Base-by-base conservation (phyloP, 23 red algal genomes). In the Agarophyton chilense region DNA sequence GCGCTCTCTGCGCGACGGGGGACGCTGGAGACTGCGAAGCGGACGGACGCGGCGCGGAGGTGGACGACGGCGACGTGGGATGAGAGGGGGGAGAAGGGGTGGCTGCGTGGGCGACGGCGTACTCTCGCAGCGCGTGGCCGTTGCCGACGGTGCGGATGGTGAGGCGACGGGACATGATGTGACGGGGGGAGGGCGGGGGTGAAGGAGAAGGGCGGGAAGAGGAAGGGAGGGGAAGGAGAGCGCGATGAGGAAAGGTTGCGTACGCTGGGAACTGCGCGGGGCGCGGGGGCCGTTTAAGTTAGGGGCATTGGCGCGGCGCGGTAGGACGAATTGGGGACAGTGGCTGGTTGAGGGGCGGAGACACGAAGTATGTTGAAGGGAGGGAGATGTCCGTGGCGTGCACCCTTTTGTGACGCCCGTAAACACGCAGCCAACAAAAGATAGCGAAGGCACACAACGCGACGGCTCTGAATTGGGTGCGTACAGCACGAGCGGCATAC, bases 81-180 rank as follows among this genome's bases (percentile, higher is more conserved):
- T n/a, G n/a, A n/a, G n/a, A n/a, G 12, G 53, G 4, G 79, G 55
- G 17, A 28, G 79, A 31, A 8, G 56, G 7, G 32, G 79, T 12
- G 6, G 51, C 32, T 25, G 79, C 32, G 56, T 35, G 35, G 7
- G 26, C 25, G 10, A 36, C 33, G 79, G 47, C 36, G 33, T 8
- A 54, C 49, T 57, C 46, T 33, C 74, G 74, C 33, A 78, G 46
- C 44, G 74, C 46, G 74, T 57, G 74, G 74, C 74, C 74, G 52
- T 78, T 78, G 74, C 74, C 74, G 74, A 78, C 74, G 26, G 74
- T 53, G 65, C 65, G 65, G 65, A 72, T 72, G 34, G 65, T 43
- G 65, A 72, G 65, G 35, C 65, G 65, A 13, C 36, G 65, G 2
- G 65, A 72, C 65, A 72, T 72, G 13, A 44, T 2, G 17, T 1